Base-by-base conservation (phyloP, 179 eudicot genomes). In the Camellia oleifera region DNA sequence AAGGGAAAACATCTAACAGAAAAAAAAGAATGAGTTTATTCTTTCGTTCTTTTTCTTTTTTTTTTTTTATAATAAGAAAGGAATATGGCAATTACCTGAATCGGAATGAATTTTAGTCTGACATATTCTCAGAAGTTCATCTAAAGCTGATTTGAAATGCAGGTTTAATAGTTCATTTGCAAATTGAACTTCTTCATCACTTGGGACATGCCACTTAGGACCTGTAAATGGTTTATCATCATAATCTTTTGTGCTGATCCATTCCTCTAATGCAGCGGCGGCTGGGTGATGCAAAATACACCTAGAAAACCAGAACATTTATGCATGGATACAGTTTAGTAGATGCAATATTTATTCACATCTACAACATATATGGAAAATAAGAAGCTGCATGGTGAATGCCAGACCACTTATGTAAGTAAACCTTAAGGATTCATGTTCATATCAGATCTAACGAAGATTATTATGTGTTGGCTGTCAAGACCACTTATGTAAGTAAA, bases 191-290 rank as follows among this genome's bases (percentile, higher is more conserved):
- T 96, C 99, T 78, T 91, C 97, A 79, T 87, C 86, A 77, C 80
- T 84, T 42, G 99, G 92, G 79, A 94, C 87, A 89, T 96, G 99
- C 99, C 99, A 96, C 83, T 89, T 93, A 57, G 99, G 98, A 69
- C 78, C 86, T 68, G 74, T 81, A 70, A 73, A 85, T 69, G 90
- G 85, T 74, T 90, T 78, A 68, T 88, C 91, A 60, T 76, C 84
- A 48, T 85, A 82, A 85, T 88, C 94, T 84, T 96, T 96, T 20
- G 91, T 81, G 82, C 93, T 89, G 79, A 93, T 88, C 99, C 99
- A 96, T 82, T 90, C 90, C 90, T 96, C 99, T 84, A 96, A 82
- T 74, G 86, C 82, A 79, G 88, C 84, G 73, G 89, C 87, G 75
- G 86, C 88, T 64, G 96, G 86, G 78, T 94, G 97, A 72, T 78